Conservation (phyloP, 176 grass and related monocot species). For the Musa troglodytarum region DNA sequence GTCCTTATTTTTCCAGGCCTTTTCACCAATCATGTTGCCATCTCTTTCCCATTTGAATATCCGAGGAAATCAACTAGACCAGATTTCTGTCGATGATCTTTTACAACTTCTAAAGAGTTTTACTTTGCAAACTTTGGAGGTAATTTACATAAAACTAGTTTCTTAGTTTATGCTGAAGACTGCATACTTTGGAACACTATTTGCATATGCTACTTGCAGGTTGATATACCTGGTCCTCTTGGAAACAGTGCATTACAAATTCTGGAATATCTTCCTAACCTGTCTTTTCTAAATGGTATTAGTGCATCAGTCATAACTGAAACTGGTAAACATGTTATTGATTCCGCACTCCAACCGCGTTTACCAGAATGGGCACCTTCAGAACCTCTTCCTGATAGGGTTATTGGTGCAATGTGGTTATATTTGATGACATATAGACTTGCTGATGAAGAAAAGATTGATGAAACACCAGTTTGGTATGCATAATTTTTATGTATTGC, state of each 20-base stretch:
- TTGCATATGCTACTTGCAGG: constrained; percentile 40
- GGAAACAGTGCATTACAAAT: constrained; percentile 63
- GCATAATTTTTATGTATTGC: background rate
- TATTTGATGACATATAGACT: constrained; percentile 95
- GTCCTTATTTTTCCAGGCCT: constrained; percentile 33
- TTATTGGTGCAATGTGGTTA: constrained; percentile 84
- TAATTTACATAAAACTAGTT: constrained; percentile 16
- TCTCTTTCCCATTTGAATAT: constrained; percentile 67
- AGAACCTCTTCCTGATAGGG: constrained; percentile 63
- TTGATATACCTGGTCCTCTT: constrained; percentile 89
- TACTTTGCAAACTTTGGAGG: constrained; percentile 72
- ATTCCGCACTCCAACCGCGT: constrained; percentile 53
- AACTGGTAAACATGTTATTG: constrained; percentile 59
- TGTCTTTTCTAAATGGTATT: constrained; percentile 64
- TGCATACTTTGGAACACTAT: constrained; percentile 10
- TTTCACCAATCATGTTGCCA: constrained; percentile 51
- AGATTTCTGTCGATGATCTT: constrained; percentile 40
- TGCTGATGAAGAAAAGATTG: constrained; percentile 90
- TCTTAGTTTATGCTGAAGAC: constrained; percentile 1
- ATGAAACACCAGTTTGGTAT: constrained; percentile 96
- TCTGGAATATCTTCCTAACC: constrained; percentile 49
- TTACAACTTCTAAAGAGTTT: constrained; percentile 50
- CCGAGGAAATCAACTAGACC: constrained; percentile 77
- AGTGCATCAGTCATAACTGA: constrained; percentile 47
- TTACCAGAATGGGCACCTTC: constrained; percentile 64